These are phyloP conservation scores for Saccharomyces jurei DNA, from an alignment of 805 yeast species.

Conservation along the genomic window DNA sequence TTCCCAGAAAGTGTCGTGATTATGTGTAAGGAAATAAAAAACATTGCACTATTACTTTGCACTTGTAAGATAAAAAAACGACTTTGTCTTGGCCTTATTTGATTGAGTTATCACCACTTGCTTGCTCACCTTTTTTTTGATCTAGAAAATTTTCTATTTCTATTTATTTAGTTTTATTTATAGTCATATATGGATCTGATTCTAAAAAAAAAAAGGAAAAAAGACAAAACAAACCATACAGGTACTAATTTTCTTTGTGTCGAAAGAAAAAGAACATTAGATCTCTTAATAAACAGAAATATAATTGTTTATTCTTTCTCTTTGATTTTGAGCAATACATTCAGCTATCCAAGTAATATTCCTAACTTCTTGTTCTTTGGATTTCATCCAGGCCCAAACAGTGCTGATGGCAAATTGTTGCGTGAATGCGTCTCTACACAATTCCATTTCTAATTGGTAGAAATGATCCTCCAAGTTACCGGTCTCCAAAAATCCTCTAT, in stretches of 20 bases:
- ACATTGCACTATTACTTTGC: not conserved
- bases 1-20: not conserved
- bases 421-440: slow-evolving; percentile 87
- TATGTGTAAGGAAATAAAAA: not conserved
- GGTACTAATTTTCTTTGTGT: not conserved
- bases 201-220: not conserved
- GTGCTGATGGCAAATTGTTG: slow-evolving; percentile 90
- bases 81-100: not conserved
- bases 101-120: not conserved
- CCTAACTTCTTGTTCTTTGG: slow-evolving; percentile 93
- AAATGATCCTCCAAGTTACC: slow-evolving; percentile 86
- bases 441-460: slow-evolving; percentile 83
- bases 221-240: not conserved
- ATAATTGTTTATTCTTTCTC: slow-evolving; percentile 84
- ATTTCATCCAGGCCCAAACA: slow-evolving; percentile 93
- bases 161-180: not conserved
- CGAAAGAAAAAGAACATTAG: not conserved
- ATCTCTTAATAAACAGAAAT: slow-evolving; percentile 63
- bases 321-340: slow-evolving; percentile 97
- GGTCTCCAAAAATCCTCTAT: slow-evolving; percentile 47
- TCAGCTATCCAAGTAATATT: slow-evolving; percentile 99
- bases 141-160: not conserved
- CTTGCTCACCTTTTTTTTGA: not conserved
- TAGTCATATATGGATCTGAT: not conserved
- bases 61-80: not conserved